Percentiles rank a stretch among this genome's conserved stretches.
These are phyloP conservation scores for Exutisphaerella laricina DNA, from an alignment of 2,329 filamentous ascomycete genomes.

Conservation along the genomic window DNA sequence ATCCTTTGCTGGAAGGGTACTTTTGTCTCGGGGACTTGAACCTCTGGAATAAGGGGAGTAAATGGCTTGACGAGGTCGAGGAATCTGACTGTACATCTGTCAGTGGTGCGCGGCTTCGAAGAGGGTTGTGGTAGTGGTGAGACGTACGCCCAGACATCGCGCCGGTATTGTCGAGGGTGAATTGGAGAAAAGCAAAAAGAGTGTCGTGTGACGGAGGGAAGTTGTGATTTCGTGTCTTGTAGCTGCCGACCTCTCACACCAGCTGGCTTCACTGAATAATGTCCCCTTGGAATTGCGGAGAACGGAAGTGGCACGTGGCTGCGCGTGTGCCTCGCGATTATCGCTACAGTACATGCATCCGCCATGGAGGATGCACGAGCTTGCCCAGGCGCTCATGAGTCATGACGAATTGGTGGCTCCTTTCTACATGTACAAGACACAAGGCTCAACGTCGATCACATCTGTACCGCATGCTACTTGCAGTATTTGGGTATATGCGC, in stretches of 20 bases:
- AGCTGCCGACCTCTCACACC: no score
- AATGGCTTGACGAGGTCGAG: conserved; percentile 99
- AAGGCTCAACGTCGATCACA: no score
- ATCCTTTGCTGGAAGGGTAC: conserved; percentile 87
- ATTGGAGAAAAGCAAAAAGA: conserved; percentile 9
- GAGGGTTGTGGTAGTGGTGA: neutral
- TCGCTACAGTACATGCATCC: no score
- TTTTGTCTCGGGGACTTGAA: conserved; percentile 97
- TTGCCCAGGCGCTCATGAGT: no score
- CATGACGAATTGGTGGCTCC: neutral
- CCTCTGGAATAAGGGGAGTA: conserved; percentile 98
- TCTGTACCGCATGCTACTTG: neutral
- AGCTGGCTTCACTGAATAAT: no score
- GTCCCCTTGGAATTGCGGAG: no score
- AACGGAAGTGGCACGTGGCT: no score
- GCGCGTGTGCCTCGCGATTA: no score
- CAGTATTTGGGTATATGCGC: neutral
- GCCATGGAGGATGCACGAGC: no score
- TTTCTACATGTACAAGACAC: no score
- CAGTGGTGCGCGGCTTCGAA: conserved; percentile 6
- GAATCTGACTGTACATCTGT: conserved; percentile 70
- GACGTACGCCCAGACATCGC: conserved; percentile 4
- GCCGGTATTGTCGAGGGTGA: neutral
- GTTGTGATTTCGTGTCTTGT: no score
- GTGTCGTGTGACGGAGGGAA: conserved; percentile 5